phyloP scores from a whole-genome alignment of 169 alveolate species.

The Plasmodium vivax region DNA sequence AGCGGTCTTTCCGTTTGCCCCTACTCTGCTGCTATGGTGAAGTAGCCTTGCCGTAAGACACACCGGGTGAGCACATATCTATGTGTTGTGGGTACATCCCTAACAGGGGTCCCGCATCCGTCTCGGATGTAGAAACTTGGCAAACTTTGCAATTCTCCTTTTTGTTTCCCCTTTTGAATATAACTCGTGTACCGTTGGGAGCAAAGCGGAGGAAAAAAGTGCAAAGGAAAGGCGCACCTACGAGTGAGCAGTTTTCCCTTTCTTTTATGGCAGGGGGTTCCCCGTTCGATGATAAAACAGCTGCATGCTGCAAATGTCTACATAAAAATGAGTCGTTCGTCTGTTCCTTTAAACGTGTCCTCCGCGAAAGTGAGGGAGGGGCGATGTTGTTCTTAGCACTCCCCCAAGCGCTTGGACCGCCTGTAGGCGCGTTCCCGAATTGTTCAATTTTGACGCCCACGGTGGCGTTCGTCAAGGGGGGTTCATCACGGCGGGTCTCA shows the following conservation, averaged over 20 bases:
- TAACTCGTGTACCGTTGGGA: background rate
- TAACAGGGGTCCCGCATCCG: background rate
- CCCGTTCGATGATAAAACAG: background rate
- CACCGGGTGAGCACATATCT: background rate
- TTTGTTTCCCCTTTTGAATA: background rate
- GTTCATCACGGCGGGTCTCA: background rate
- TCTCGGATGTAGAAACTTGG: background rate
- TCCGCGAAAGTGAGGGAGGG: background rate
- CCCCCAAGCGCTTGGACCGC: background rate
- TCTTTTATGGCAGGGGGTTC: background rate
- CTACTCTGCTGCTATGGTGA: background rate
- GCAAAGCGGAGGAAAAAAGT: background rate
- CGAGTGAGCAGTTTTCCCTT: background rate
- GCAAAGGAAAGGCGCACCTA: background rate
- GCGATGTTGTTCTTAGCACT: background rate
- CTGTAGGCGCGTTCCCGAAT: background rate
- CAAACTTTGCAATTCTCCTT: background rate
- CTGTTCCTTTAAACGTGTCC: background rate
- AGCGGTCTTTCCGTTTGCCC: background rate
- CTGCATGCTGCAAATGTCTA: background rate
- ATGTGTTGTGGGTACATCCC: background rate
- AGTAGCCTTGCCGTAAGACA: background rate
- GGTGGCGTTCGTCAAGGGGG: background rate
- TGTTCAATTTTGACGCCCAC: background rate
- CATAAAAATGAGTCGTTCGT: background rate